These are phyloP conservation scores for Lipomyces anomalus DNA, from an alignment of 805 yeast species.

Conservation along the genomic window DNA sequence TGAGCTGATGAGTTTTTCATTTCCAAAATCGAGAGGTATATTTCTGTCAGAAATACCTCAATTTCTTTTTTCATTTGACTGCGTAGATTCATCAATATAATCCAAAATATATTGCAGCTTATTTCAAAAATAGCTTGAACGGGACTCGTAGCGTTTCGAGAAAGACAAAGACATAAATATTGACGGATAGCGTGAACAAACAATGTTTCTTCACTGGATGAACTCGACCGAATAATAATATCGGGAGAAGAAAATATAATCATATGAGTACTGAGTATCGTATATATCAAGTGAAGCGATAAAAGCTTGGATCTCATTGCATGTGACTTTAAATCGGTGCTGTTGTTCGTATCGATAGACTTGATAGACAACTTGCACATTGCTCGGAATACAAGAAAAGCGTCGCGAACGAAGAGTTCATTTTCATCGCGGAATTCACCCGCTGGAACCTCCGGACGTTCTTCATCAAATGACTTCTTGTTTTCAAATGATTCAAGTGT, in stretches of 20 bases:
- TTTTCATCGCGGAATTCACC: constrained; percentile 48
- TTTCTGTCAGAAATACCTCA: constrained; percentile 87
- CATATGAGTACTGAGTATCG: constrained; percentile 77
- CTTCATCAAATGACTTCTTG: constrained; percentile 30
- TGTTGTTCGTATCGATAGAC: constrained; percentile 51
- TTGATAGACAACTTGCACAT: constrained; percentile 91
- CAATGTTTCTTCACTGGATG: constrained; percentile 43
- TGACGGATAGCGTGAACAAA: constrained; percentile 78
- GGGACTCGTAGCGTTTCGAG: constrained; percentile 89
- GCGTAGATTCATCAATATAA: constrained; percentile 74
- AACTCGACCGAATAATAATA: constrained; percentile 32
- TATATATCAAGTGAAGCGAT: constrained; percentile 81
- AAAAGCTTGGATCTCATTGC: constrained; percentile 86
- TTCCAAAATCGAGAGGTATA: constrained; percentile 90
- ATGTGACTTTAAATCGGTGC: constrained; percentile 72
- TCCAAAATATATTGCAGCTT: constrained; percentile 89
- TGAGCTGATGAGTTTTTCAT: constrained; percentile 86
- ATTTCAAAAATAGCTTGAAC: constrained; percentile 88
- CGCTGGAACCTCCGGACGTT: constrained; percentile 32
- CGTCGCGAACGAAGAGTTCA: constrained; percentile 77
- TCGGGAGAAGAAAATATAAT: constrained; percentile 59
- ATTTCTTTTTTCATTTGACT: constrained; percentile 87
- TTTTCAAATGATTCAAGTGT: constrained; percentile 33
- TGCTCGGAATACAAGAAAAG: constrained; percentile 86
- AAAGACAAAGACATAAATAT: constrained; percentile 71